Base-by-base conservation (phyloP, 768 basidiomycete species). In the Termitomyces heimii region DNA sequence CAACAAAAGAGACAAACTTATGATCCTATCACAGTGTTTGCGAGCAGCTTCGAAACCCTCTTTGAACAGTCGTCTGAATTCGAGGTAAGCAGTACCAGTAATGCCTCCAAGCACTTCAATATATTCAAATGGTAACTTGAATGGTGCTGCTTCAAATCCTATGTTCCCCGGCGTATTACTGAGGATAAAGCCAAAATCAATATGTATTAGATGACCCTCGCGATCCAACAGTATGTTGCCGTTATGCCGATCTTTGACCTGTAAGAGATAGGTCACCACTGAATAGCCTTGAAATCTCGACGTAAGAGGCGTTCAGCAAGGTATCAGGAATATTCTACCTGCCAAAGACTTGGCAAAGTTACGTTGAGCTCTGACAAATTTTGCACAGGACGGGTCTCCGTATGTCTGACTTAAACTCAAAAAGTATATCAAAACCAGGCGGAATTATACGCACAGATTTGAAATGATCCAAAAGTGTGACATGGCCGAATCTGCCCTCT, bases 141-240 rank as follows among this genome's bases (percentile, higher is more conserved):
- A 99, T 1, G 97, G 97, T 2, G 97, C 95, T n/a, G 95, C 96
- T 73, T 99, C 97, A 69, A 99, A 98, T 28, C 96, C 92, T 61
- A 99, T 89, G 68, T 96, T 96, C 20, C 96, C 96, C 0, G 97
- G 97, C 1, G 95, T 94, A 70, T 98, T 98, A 43, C 89, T 89
- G 34, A 98, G 80, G 80, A 98, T 96, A 75, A 98, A 98, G 2
- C 97, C 97, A 68, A 98, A 99, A 71, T 98, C 97, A 59, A 99
- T 99, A 70, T 99, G 92, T 49, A 97, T 88, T 24, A 97, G 77
- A 64, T 95, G 95, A 0, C 97, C 97, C 34, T 97, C 93, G 53
- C 92, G 84, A 73, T 98, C 97, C 47, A 99, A 75, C 5, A 99
- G 82, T 54, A 99, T 98, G 68, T 98, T 99, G 31, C 97, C 97